Percentiles rank a stretch among this genome's conserved stretches.
phyloP scores from a whole-genome alignment of 148 eudicot species.

The Salicornia ramosissima region DNA sequence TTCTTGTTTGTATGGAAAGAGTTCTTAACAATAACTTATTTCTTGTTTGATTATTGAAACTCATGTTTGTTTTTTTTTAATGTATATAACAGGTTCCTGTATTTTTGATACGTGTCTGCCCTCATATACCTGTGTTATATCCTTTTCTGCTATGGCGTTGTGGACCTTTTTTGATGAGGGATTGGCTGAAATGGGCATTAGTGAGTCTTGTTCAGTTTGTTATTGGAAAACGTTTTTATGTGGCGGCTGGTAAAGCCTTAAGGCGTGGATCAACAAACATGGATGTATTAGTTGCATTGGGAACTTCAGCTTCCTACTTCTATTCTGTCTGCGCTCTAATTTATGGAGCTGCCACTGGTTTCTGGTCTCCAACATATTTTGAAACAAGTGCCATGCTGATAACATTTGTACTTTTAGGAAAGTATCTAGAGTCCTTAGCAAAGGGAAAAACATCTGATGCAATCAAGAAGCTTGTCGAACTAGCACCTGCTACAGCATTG shows the following conservation, averaged over 20 bases:
- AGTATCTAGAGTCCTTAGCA: constrained; percentile 85
- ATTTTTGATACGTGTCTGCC: constrained; percentile 77
- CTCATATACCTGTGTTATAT: constrained; percentile 78
- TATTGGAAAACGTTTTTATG: constrained; percentile 89
- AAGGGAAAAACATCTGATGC: constrained; percentile 98
- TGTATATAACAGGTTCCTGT: constrained; percentile 61
- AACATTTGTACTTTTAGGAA: constrained; percentile 90
- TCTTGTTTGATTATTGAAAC: not conserved
- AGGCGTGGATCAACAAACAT: constrained; percentile 91
- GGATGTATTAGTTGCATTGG: constrained; percentile 96
- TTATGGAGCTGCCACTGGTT: constrained; percentile 87
- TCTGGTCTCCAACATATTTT: constrained; percentile 91
- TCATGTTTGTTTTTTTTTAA: not conserved
- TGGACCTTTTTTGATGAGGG: constrained; percentile 95
- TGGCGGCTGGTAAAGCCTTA: constrained; percentile 91
- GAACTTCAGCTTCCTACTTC: constrained; percentile 91
- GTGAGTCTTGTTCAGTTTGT: constrained; percentile 83
- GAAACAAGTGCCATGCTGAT: constrained; percentile 97
- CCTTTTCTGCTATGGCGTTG: constrained; percentile 74
- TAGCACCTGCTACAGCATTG: constrained; percentile 87
- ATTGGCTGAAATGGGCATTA: constrained; percentile 88
- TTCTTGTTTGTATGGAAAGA: not conserved
- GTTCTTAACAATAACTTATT: not conserved
- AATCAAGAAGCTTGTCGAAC: constrained; percentile 88
- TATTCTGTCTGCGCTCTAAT: constrained; percentile 86